Conservation (phyloP, 2,329 filamentous ascomycete species). For the Aspergillus uvarum region DNA sequence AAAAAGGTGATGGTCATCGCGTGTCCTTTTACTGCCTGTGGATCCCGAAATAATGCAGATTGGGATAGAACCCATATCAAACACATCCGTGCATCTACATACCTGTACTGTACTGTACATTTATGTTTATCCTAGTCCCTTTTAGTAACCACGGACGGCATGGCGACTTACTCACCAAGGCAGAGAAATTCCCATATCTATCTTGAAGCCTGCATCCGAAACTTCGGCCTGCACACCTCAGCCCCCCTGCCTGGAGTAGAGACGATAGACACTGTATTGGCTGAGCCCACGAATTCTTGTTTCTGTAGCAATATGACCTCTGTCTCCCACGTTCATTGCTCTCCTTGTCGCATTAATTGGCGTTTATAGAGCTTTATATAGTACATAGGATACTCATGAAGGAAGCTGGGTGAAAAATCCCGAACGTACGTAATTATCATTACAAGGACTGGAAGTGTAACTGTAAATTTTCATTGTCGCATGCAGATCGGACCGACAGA, state of each 20-base stretch:
- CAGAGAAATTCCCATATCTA: background rate
- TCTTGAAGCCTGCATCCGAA: background rate
- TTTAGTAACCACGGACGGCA: too few relatives aligned
- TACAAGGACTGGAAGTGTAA: too few relatives aligned
- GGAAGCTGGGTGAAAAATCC: too few relatives aligned
- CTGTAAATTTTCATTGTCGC: too few relatives aligned
- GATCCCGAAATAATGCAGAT: conserved; percentile 18
- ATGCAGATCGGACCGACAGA: too few relatives aligned
- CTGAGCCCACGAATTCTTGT: background rate
- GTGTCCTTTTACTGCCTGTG: conserved; percentile 18
- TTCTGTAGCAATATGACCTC: background rate
- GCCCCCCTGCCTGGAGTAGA: background rate
- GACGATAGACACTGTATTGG: background rate
- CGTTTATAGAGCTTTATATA: too few relatives aligned
- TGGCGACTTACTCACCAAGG: too few relatives aligned
- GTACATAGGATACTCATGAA: too few relatives aligned
- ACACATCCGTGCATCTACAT: conserved; percentile 16
- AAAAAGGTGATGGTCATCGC: conserved; percentile 20
- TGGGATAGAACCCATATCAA: conserved; percentile 14
- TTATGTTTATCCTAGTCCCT: background rate
- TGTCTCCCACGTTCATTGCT: background rate
- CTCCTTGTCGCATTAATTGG: too few relatives aligned
- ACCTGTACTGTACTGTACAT: conserved; percentile 1
- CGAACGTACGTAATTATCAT: too few relatives aligned
- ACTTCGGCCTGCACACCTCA: background rate